Percentiles rank a stretch among this genome's conserved stretches.
phyloP scores from a whole-genome alignment of 2,329 filamentous ascomycete genomes.

The Cladosporium sp. region DNA sequence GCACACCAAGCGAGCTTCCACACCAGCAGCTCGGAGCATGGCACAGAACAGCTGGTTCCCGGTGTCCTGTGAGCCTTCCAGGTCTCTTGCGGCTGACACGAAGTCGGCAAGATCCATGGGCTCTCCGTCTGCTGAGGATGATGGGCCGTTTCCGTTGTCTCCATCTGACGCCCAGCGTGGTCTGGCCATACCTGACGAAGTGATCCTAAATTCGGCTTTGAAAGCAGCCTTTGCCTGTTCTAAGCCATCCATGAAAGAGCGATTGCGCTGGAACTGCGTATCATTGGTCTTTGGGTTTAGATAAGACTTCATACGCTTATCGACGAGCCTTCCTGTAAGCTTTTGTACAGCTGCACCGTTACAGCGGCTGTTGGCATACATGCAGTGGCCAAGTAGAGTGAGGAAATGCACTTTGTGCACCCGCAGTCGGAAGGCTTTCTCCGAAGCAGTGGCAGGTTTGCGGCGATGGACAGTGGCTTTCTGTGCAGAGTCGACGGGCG shows the following conservation, averaged over 20 bases:
- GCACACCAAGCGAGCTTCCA: conserved; percentile 77
- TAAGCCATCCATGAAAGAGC: conserved; percentile 74
- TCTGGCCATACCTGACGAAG: conserved; percentile 61
- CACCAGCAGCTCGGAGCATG: conserved; percentile 71
- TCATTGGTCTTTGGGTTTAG: conserved; percentile 63
- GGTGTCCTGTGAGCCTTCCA: conserved; percentile 80
- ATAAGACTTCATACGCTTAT: conserved; percentile 57
- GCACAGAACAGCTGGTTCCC: conserved; percentile 90
- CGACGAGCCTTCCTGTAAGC: conserved; percentile 58
- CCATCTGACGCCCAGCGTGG: conserved; percentile 66
- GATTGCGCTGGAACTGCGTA: conserved; percentile 68
- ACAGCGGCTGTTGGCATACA: conserved; percentile 77
- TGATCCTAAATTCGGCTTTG: conserved; percentile 63
- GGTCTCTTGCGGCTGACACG: conserved; percentile 56
- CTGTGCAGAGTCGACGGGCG: conserved; percentile 5
- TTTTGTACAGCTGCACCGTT: conserved; percentile 44
- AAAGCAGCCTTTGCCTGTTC: conserved; percentile 62
- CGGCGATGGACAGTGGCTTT: conserved; percentile 28
- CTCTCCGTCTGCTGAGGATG: conserved; percentile 8
- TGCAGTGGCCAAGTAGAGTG: conserved; percentile 73
- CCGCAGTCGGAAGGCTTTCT: conserved; percentile 59
- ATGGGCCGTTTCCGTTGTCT: conserved; percentile 28
- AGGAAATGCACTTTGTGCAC: conserved; percentile 84
- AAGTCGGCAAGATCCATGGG: conserved; percentile 56
- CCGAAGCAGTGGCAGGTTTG: conserved; percentile 49